Evolutionary conservation across 495 filamentous ascomycete genomes (phyloP).

Genomic region (Xylaria curta): DNA sequence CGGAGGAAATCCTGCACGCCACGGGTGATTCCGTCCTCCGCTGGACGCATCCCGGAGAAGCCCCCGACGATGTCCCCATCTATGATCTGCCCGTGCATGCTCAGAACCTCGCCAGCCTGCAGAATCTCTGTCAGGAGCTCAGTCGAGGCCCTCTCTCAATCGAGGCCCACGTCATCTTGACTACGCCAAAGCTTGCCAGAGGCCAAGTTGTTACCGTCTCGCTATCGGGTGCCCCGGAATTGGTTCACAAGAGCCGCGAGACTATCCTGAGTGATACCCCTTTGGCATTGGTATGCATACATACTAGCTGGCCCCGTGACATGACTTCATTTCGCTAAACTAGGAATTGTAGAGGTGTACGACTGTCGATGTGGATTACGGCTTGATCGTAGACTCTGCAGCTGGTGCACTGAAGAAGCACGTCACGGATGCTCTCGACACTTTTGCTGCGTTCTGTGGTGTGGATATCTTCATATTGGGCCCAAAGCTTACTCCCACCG

Average conservation of each 20-base stretch:
- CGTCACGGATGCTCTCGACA: constrained; percentile 84
- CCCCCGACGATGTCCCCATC: constrained; percentile 78
- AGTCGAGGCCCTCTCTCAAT: constrained; percentile 70
- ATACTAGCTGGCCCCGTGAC: constrained; percentile 27
- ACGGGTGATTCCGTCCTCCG: constrained; percentile 79
- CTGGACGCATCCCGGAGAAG: constrained; percentile 91
- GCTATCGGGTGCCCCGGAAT: constrained; percentile 81
- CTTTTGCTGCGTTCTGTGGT: constrained; percentile 81
- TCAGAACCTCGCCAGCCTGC: constrained; percentile 78
- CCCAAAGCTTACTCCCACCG: constrained; percentile 73
- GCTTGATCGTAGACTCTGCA: constrained; percentile 80
- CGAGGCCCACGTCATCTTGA: constrained; percentile 81
- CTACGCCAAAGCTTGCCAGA: constrained; percentile 76
- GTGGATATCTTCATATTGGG: constrained; percentile 95
- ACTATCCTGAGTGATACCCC: constrained; percentile 86
- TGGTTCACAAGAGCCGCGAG: constrained; percentile 82
- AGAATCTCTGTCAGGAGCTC: constrained; percentile 78
- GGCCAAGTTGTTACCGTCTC: constrained; percentile 89
- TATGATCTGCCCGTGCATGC: constrained; percentile 89
- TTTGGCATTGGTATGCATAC: constrained; percentile 75
- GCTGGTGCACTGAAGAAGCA: constrained; percentile 65
- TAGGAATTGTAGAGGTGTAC: constrained; percentile 74
- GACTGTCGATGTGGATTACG: constrained; percentile 88
- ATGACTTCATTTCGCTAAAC: constrained; percentile 36
- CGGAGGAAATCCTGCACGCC: constrained; percentile 89